phyloP scores from a whole-genome alignment of 495 filamentous ascomycete genomes.

The Penicillium bovifimosum region DNA sequence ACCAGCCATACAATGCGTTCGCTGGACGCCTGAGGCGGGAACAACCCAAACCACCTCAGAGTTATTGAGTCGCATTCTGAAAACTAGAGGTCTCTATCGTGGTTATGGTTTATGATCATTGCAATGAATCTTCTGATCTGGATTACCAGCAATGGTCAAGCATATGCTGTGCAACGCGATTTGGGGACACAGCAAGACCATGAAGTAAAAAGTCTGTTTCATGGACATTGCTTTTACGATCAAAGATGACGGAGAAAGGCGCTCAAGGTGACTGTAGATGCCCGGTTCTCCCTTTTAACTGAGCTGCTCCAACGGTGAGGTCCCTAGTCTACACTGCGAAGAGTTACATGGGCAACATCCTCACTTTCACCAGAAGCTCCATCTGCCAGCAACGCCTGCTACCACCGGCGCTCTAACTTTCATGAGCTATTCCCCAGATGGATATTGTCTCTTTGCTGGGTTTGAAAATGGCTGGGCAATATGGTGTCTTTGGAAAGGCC shows the following conservation, averaged over 20 bases:
- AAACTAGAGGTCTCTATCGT: conserved; percentile 65
- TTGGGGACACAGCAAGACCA: conserved; percentile 25
- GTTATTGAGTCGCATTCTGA: conserved; percentile 78
- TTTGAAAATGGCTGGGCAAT: conserved; percentile 91
- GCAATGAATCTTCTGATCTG: conserved; percentile 96
- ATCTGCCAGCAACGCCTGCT: conserved; percentile 53
- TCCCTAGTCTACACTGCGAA: conserved; percentile 83
- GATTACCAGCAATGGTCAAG: conserved; percentile 84
- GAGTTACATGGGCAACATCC: conserved; percentile 90
- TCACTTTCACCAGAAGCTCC: conserved; percentile 78
- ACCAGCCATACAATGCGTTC: conserved; percentile 90
- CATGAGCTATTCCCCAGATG: conserved; percentile 87
- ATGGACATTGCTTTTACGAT: conserved; percentile 83
- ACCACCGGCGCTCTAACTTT: conserved; percentile 66
- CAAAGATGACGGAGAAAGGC: conserved; percentile 57
- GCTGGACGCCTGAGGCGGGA: conserved; percentile 78
- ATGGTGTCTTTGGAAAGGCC: conserved; percentile 91
- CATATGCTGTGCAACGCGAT: conserved; percentile 85
- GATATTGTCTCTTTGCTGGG: conserved; percentile 92
- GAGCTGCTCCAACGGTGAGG: conserved; percentile 71
- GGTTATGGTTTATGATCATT: conserved; percentile 92
- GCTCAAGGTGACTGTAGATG: conserved; percentile 76
- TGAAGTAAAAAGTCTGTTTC: conserved; percentile 64
- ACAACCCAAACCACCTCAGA: conserved; percentile 88
- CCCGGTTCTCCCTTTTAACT: conserved; percentile 92